phyloP scores from a whole-genome alignment of 208 protist species.

The Trypanosomatidae sp. region DNA sequence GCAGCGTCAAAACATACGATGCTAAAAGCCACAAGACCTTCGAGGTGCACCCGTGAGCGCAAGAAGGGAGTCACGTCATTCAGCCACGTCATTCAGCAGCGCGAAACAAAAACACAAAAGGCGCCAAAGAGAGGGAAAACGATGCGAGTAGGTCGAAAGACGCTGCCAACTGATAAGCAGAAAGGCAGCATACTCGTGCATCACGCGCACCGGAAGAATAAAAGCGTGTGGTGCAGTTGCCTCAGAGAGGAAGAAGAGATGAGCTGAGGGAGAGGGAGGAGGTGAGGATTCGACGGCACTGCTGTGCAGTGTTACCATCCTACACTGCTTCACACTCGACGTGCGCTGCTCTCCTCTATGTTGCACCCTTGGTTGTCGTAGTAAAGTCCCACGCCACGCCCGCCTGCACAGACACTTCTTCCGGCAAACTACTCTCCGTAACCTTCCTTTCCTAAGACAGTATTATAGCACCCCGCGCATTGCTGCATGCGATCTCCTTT shows the following conservation, averaged over 20 bases:
- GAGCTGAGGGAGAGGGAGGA: not conserved
- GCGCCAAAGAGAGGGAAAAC: not conserved
- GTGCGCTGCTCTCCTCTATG: not conserved
- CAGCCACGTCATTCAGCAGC: not conserved
- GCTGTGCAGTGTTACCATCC: not conserved
- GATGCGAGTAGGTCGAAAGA: not conserved
- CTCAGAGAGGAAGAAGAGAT: not conserved
- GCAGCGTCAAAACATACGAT: not conserved
- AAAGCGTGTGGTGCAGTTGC: not conserved
- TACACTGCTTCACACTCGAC: not conserved
- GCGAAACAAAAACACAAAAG: not conserved
- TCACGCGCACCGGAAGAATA: not conserved
- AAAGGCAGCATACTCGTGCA: not conserved
- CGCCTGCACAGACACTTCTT: not conserved
- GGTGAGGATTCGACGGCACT: not conserved
- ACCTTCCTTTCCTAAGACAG: not conserved
- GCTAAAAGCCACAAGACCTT: no score
- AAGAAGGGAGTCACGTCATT: no score
- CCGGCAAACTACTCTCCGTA: not conserved
- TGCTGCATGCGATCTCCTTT: not conserved
- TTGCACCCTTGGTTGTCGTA: not conserved
- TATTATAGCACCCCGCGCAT: not conserved
- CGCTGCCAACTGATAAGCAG: not conserved
- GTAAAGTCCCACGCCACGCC: not conserved
- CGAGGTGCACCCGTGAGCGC: not conserved